Percentiles rank a stretch among this genome's conserved stretches.
phyloP scores from a whole-genome alignment of 1,284 basidiomycete species.

The Coniferiporia weirii region DNA sequence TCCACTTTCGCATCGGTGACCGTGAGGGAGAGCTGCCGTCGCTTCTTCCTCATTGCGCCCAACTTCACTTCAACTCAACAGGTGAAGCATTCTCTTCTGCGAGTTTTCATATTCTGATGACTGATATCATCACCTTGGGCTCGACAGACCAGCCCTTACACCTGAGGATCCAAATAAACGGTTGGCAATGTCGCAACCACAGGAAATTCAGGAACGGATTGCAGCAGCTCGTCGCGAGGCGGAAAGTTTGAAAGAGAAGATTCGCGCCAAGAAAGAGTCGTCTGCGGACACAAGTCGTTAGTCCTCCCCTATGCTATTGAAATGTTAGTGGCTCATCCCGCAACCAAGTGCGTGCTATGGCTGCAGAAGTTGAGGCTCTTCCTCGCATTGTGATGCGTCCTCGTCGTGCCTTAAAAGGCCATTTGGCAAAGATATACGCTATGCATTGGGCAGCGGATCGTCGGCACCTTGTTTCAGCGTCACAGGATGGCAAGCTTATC shows the following conservation, averaged over 20 bases:
- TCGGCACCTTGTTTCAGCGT: slow-evolving; percentile 95
- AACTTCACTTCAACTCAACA: neutral
- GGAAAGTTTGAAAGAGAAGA: slow-evolving; percentile 96
- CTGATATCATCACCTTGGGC: neutral
- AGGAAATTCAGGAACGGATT: slow-evolving; percentile 92
- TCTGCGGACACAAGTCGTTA: slow-evolving; percentile 93
- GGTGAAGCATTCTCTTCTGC: neutral
- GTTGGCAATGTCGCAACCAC: slow-evolving; percentile 64
- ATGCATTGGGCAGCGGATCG: slow-evolving; percentile 99
- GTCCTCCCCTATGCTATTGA: slow-evolving; percentile 32
- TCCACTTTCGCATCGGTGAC: neutral
- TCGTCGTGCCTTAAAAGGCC: slow-evolving; percentile 90
- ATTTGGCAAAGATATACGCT: slow-evolving; percentile 98
- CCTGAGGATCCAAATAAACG: slow-evolving; percentile 19
- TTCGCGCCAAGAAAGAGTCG: slow-evolving; percentile 89
- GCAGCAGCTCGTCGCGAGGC: slow-evolving; percentile 94
- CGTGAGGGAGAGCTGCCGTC: neutral
- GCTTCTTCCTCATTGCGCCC: slow-evolving; percentile 6
- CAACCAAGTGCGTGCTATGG: slow-evolving; percentile 84
- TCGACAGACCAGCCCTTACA: slow-evolving; percentile 12
- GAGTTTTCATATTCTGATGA: neutral
- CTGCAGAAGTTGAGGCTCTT: slow-evolving; percentile 90
- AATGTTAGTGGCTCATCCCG: slow-evolving; percentile 19
- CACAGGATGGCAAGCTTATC: slow-evolving; percentile 98
- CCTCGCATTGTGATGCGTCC: slow-evolving; percentile 96